Percentiles rank a stretch among this genome's conserved stretches.
Conservation (phyloP, 2,329 filamentous ascomycete genomes). For the Nemania diffusa region DNA sequence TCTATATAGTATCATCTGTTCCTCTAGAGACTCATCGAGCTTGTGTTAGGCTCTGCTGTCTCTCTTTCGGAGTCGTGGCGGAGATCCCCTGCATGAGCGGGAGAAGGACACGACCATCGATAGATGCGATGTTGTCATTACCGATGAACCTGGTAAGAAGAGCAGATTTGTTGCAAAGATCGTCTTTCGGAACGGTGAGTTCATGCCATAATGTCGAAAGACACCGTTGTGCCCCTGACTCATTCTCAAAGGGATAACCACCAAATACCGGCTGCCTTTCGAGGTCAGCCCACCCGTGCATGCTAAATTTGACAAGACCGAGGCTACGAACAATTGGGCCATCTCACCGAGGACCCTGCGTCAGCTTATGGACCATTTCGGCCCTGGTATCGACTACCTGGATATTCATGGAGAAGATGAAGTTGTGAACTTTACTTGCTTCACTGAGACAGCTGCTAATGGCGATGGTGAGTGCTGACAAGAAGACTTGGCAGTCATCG, state of each 20-base stretch:
- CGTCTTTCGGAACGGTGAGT: slow-evolving; percentile 74
- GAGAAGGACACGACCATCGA: slow-evolving; percentile 78
- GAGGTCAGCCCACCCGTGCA: slow-evolving; percentile 79
- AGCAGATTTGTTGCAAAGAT: slow-evolving; percentile 81
- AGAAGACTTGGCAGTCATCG: not conserved
- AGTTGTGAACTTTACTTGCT: slow-evolving; percentile 80
- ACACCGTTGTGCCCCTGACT: slow-evolving; percentile 25
- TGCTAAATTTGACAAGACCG: slow-evolving; percentile 75
- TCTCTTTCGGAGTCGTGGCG: slow-evolving; percentile 75
- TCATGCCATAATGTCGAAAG: slow-evolving; percentile 30
- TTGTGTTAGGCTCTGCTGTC: slow-evolving; percentile 70
- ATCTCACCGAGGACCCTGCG: slow-evolving; percentile 77
- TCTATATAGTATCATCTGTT: not conserved
- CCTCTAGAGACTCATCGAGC: not conserved
- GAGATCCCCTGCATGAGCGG: slow-evolving; percentile 65
- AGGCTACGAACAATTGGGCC: slow-evolving; percentile 75
- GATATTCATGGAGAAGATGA: slow-evolving; percentile 81
- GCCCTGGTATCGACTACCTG: slow-evolving; percentile 81
- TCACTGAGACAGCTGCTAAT: slow-evolving; percentile 80
- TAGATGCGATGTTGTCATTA: slow-evolving; percentile 76
- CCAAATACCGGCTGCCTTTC: slow-evolving; percentile 80
- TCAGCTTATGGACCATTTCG: slow-evolving; percentile 83
- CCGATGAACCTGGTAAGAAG: slow-evolving; percentile 75
- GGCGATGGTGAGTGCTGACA: slow-evolving; percentile 63
- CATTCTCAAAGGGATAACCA: slow-evolving; percentile 69